A percentile compares a stretch with the other conserved stretches of the same genome.
phyloP scores from a whole-genome alignment of 805 yeast genomes.

The Kuraishia molischiana region DNA sequence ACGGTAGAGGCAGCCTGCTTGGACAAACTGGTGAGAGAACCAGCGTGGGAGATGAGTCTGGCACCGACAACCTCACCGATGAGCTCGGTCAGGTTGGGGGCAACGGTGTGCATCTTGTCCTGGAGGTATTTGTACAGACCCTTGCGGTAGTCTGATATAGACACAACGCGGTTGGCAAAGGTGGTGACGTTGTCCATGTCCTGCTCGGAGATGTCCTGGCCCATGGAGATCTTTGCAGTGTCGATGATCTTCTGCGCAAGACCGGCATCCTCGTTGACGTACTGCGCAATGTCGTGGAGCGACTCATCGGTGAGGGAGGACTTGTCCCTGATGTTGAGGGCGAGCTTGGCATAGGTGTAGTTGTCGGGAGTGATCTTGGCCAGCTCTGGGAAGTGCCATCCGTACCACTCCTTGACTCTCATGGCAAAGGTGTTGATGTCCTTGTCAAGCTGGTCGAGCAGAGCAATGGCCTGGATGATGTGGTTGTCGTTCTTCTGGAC shows the following conservation, averaged over 20 bases:
- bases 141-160: conserved; percentile 83
- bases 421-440: conserved; percentile 95
- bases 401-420: conserved; percentile 98
- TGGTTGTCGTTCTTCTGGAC: conserved; percentile 99
- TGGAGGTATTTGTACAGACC: conserved; percentile 76
- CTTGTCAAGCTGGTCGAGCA: conserved; percentile 94
- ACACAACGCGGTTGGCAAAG: conserved; percentile 90
- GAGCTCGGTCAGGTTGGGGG: conserved; percentile 92
- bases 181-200: conserved; percentile 88
- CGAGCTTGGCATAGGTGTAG: conserved; percentile 75
- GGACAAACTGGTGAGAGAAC: conserved; percentile 91
- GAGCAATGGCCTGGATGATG: conserved; percentile 96
- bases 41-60: conserved; percentile 95
- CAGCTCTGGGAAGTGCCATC: conserved; percentile 98
- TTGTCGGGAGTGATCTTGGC: conserved; percentile 88
- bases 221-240: conserved; percentile 96
- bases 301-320: conserved; percentile 69
- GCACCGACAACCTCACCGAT: conserved; percentile 99
- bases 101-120: conserved; percentile 96
- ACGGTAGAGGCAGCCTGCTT: conserved; percentile 99
- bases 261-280: conserved; percentile 87
- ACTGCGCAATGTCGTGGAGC: conserved; percentile 84
- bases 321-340: conserved; percentile 80
- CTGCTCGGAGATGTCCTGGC: conserved; percentile 92
- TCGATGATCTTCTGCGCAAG: conserved; percentile 86